Evolutionary conservation across 2,329 filamentous ascomycete species (phyloP).

Genomic region (Claviceps fusiformis): DNA sequence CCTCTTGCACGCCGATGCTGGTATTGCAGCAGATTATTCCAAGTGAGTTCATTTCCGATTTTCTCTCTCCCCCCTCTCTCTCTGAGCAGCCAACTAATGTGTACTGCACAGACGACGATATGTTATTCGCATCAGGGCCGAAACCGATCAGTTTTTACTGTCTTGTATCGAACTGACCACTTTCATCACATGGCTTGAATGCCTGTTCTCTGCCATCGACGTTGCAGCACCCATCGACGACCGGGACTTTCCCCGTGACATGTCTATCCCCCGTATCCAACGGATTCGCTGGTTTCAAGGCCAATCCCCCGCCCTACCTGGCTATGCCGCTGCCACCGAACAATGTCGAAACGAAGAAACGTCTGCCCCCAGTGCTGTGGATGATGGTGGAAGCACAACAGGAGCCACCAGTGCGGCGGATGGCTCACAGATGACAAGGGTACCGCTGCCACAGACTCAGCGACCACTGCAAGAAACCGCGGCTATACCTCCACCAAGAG

Average conservation of each 20-base stretch:
- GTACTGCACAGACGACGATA: constrained; percentile 26
- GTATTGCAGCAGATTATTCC: constrained; percentile 58
- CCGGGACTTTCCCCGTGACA: constrained; percentile 48
- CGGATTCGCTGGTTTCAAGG: constrained; percentile 37
- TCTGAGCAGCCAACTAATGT: not conserved
- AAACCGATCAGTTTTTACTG: constrained; percentile 61
- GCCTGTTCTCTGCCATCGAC: constrained; percentile 59
- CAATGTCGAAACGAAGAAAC: constrained; percentile 2
- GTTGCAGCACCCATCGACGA: constrained; percentile 59
- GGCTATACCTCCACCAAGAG: constrained; percentile 14
- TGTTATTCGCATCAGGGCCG: constrained; percentile 57
- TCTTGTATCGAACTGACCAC: constrained; percentile 50
- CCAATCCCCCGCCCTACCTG: constrained; percentile 16
- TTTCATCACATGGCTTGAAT: constrained; percentile 56
- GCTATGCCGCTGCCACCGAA: constrained; percentile 1
- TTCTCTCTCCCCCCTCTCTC: too few species aligned
- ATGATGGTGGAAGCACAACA: not conserved
- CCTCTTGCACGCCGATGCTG: constrained; percentile 61
- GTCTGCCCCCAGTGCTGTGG: not conserved
- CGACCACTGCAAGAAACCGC: constrained; percentile 5
- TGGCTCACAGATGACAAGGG: not conserved
- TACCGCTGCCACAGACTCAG: constrained; percentile 3
- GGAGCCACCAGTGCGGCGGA: constrained; percentile 2
- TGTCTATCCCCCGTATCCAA: constrained; percentile 45
- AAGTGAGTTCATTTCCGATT: constrained; percentile 34